Evolutionary conservation across 805 yeast genomes (phyloP).

Genomic region (Metschnikowia santaceciliae): DNA sequence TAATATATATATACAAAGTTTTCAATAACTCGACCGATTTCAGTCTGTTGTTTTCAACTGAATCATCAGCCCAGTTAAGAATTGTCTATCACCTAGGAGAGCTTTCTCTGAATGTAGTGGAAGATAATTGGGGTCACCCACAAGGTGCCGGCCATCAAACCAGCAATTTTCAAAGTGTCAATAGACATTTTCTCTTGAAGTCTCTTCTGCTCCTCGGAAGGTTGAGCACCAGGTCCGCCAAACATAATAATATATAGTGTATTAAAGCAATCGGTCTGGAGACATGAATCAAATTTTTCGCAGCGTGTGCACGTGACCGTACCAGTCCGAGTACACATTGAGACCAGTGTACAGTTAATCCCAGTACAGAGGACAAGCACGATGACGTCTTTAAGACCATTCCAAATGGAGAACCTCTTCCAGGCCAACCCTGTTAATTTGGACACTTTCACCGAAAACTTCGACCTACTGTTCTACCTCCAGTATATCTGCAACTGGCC

Average conservation of each 20-base stretch:
- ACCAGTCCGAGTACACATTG: not conserved
- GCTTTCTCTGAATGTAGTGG: slow-evolving; percentile 51
- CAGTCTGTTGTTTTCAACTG: not conserved
- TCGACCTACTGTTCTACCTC: slow-evolving; percentile 75
- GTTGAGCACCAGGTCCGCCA: slow-evolving; percentile 48
- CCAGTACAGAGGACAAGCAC: not conserved
- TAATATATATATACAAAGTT: slow-evolving; percentile 2
- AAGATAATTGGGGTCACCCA: slow-evolving; percentile 55
- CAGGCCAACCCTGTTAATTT: slow-evolving; percentile 70
- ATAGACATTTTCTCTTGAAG: slow-evolving; percentile 60
- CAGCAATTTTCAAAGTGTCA: slow-evolving; percentile 57
- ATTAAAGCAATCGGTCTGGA: not conserved
- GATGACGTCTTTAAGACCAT: slow-evolving; percentile 89
- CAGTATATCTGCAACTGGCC: slow-evolving; percentile 89
- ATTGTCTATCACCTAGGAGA: slow-evolving; percentile 20
- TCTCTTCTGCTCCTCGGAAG: slow-evolving; percentile 63
- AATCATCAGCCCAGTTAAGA: not conserved
- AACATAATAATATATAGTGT: slow-evolving; percentile 25
- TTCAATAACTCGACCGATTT: not conserved
- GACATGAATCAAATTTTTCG: not conserved
- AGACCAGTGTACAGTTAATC: not conserved
- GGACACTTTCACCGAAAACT: slow-evolving; percentile 90
- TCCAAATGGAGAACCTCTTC: slow-evolving; percentile 81
- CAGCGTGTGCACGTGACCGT: slow-evolving; percentile 1
- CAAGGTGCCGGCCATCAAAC: slow-evolving; percentile 59